Base-by-base conservation (phyloP, 768 basidiomycete species). In the Mycena epipterygia region DNA sequence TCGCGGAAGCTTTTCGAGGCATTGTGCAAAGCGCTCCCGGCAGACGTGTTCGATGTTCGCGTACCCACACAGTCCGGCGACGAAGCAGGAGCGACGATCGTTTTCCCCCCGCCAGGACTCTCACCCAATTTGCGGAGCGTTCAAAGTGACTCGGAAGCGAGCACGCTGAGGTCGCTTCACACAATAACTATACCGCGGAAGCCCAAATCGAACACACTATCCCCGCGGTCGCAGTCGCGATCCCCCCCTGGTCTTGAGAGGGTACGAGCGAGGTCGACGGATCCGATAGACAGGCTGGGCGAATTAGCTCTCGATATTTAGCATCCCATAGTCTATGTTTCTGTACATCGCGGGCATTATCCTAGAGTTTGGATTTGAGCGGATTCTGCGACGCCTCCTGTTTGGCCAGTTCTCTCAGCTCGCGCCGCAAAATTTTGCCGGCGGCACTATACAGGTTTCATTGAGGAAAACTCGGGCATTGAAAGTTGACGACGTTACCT, bases 381-480 rank as follows among this genome's bases (percentile, higher is more conserved):
- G 27, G 35, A 14, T 6, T n/a, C 8, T 30, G 19, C 19, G 33
- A 9, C 6, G 32, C 48, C 64, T 89, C 89, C 30, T 78, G 75
- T 73, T 85, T 85, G 3, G 86, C 89, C 41, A 82, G 76, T 12
- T 85, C 88, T 11, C 89, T 81, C 33, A 92, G 78, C 58, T 90
- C 84, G 25, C 89, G 85, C 44, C 90, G 81, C 23, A 92, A 73
- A 66, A 92, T 92, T 79, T 92, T 92, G 0, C 91, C 91, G n/a
- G 89, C 84, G 6, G 89, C 85, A 56, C 89, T 90, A 57, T 30
- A 74, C 41, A 52, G 19, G 13, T 9, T 19, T 29, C 21, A 53
- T n/a, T 44, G 23, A 44, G n/a, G 27, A 35, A 7, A n/a, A 19
- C 2, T 2, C 14, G 16, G 13, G 17, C 5, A 25, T 8, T 7